Evolutionary conservation across 1,139 yeast species (phyloP).

Genomic region (Saccharomyces hybrid): DNA sequence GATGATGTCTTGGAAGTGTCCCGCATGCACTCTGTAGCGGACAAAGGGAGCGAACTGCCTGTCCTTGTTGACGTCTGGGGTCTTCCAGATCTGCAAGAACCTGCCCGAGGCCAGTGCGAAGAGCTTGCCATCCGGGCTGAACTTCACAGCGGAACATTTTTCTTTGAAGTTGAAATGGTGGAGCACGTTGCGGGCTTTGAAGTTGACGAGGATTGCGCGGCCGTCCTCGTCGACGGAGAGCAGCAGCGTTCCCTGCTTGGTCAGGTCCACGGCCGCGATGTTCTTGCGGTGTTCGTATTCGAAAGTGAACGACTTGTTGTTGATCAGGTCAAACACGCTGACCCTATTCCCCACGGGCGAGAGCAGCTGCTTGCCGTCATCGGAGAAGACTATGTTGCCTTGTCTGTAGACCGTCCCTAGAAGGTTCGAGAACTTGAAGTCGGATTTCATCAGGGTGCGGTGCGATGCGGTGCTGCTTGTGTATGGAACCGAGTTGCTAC

Average conservation of each 20-base stretch:
- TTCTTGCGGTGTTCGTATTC: constrained; percentile 89
- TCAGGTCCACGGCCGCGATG: constrained; percentile 70
- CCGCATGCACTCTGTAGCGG: constrained; percentile 83
- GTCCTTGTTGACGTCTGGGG: constrained; percentile 67
- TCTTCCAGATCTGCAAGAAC: constrained; percentile 87
- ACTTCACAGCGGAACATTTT: constrained; percentile 61
- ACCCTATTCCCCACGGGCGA: constrained; percentile 96
- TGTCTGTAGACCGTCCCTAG: constrained; percentile 91
- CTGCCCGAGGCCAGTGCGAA: constrained; percentile 84
- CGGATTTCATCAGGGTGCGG: constrained; percentile 41
- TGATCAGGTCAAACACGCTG: constrained; percentile 75
- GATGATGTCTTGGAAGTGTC: constrained; percentile 79
- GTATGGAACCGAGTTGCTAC: too few relatives aligned
- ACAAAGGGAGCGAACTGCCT: constrained; percentile 95
- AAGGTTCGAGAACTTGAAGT: constrained; percentile 68
- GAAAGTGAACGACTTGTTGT: constrained; percentile 82
- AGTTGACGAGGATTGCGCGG: constrained; percentile 84
- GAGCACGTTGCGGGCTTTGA: constrained; percentile 73
- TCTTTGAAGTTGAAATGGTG: constrained; percentile 94
- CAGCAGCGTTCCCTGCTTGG: constrained; percentile 74
- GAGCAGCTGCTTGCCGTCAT: constrained; percentile 74
- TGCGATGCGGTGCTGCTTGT: neutral
- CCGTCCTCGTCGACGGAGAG: constrained; percentile 91
- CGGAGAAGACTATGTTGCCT: constrained; percentile 81
- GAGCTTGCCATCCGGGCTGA: constrained; percentile 81